Evolutionary conservation across 768 basidiomycete species (phyloP).

Genomic region (Tricholoma furcatifolium): DNA sequence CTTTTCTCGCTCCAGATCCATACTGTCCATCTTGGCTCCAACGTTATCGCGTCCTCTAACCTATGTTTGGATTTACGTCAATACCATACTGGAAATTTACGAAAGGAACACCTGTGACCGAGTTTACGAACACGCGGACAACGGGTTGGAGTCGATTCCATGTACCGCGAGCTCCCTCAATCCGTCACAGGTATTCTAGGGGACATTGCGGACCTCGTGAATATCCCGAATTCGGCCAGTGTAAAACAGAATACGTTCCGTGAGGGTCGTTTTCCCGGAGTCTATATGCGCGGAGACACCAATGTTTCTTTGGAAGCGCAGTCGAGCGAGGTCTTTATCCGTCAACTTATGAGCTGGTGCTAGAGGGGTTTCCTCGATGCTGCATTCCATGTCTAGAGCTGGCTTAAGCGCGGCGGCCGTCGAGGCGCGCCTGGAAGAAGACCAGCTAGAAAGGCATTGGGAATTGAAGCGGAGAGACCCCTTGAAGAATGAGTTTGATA

Average conservation of each 20-base stretch:
- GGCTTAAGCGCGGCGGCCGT: constrained; percentile 42
- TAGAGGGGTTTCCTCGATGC: constrained; percentile 21
- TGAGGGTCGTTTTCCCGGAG: constrained; percentile 97
- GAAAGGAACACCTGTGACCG: constrained; percentile 19
- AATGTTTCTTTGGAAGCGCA: constrained; percentile 87
- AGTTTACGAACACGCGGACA: constrained; percentile 16
- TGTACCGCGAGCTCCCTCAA: constrained; percentile 8
- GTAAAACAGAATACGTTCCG: constrained; percentile 94
- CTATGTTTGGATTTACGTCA: constrained; percentile 34
- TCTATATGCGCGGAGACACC: constrained; percentile 96
- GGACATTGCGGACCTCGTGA: constrained; percentile 74
- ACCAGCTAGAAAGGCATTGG: constrained; percentile 6
- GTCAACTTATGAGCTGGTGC: constrained; percentile 46
- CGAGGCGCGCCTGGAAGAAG: constrained; percentile 36
- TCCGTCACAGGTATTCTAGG: constrained; percentile 18
- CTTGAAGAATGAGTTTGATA: constrained; percentile 12
- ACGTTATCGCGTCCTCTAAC: constrained; percentile 93
- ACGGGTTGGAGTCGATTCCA: constrained; percentile 1
- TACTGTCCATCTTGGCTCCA: constrained; percentile 99
- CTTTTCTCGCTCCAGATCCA: constrained; percentile 98
- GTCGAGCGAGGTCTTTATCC: constrained; percentile 61
- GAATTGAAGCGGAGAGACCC: constrained; percentile 6
- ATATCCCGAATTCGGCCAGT: constrained; percentile 95
- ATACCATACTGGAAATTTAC: background rate
- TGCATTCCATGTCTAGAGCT: constrained; percentile 6